Base-by-base conservation (phyloP, 2,329 filamentous ascomycete species). In the Colletotrichum sp. region DNA sequence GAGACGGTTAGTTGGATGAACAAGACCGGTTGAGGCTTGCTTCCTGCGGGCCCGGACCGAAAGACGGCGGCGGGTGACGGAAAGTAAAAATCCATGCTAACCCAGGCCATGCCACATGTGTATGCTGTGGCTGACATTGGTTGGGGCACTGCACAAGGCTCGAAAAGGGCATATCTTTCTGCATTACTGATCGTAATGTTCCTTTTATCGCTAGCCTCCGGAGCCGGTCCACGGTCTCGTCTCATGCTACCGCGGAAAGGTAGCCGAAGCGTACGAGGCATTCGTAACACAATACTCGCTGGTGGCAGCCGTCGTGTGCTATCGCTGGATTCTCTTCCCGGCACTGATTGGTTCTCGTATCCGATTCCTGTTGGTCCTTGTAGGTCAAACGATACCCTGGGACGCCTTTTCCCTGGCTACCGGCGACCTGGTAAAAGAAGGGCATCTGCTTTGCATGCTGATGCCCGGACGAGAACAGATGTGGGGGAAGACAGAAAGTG, bases 361-460 rank as follows among this genome's bases (percentile, higher is more conserved):
- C 69, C 73, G 56, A 30, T 48, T 7, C 52, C 55, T 43, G 67
- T 18, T 59, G 32, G 32, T 59, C 26, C 7, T 26, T n/a, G 24
- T 52, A 12, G 18, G 26, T n/a, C 30, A 21, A 24, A 56, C 21
- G 34, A 38, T 21, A 65, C 38, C 48, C 62, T 43, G 14, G n/a
- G 21, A 18, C n/a, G 55, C 30, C 24, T 65, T 73, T 52, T 64
- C 30, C 14, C 58, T 73, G 63, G 73, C 14, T 73, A 75, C 73
- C 73, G 28, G 63, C 32, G 34, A 55, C 34, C 43, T 59, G 73
- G 73, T 21, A 21, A 55, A 28, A n/a, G 58, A 56, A 43, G 56
- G 56, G 24, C 55, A 66, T 72, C 38, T 62, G 56, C 73, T 16
- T 59, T 21, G 24, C 13, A 36, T 59, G 55, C 38, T 21, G 21